Base-by-base conservation (phyloP, 176 grass and related monocot genomes). In the Triticum monococcum region DNA sequence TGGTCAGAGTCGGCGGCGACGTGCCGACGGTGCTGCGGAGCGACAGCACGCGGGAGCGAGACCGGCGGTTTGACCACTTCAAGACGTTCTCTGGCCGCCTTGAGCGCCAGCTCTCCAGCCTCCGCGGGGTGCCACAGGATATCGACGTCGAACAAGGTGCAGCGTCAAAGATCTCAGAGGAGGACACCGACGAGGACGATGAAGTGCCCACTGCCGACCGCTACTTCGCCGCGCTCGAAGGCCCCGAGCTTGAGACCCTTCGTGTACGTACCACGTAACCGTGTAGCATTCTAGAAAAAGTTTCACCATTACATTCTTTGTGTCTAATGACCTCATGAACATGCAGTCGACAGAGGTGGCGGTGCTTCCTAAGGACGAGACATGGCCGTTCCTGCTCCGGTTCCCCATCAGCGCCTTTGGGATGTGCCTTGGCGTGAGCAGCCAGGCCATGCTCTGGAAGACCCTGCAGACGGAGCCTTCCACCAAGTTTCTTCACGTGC, bases 401-500 rank as follows among this genome's bases (percentile, higher is more conserved):
- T 98, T 93, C 37, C 95, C 92, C 0, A 86, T 98, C 59, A 91
- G 82, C 60, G 81, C 95, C 1, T 98, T 93, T 63, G 92, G 91
- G 22, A 98, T 98, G 79, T 95, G 92, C 70, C 82, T 95, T 10
- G 95, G 92, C 25, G 89, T 98, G 22, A 79, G 90, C 79, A 98
- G 95, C 85, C 89, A 95, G 61, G 91, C 95, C 4, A 95, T 98
- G 38, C 70, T 98, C 14, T 98, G 92, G 92, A 98, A 98, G 80
- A 87, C 90, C 20, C 82, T 95, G 31, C 75, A 75, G 41, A 77
- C 79, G 4, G 90, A 94, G 35, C 85, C 66, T 2, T 61, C 84
- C 9, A 88, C 66, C 70, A 54, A 28, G 16, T 98, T 91, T 87
- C 85, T 98, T 9, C 60, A 24, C 77, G 63, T 98, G 20, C 88